Percentiles rank a stretch among this genome's conserved stretches.
phyloP scores from a whole-genome alignment of 1,284 basidiomycete species.

The Ceratobasidium sp. region DNA sequence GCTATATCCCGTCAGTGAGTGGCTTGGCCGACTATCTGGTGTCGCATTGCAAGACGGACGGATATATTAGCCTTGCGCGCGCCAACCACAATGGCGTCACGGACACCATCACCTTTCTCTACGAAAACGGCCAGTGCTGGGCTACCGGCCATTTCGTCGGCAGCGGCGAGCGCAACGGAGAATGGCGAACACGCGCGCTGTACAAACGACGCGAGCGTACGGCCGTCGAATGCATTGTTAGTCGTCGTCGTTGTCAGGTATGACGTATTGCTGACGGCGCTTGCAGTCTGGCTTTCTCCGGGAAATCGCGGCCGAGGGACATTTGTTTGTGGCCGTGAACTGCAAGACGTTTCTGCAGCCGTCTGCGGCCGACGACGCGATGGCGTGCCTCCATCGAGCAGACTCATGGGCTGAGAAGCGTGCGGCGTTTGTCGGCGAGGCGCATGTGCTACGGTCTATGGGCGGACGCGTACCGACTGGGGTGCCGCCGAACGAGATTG shows the following conservation, averaged over 20 bases:
- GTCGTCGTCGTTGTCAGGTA: neutral
- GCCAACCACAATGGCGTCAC: neutral
- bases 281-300: slow-evolving; percentile 10
- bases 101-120: slow-evolving; percentile 28
- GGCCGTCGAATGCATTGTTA: slow-evolving; percentile 23
- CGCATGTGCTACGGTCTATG: slow-evolving; percentile 27
- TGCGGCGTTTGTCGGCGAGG: slow-evolving; percentile 34
- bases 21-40: slow-evolving; percentile 24
- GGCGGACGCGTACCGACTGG: slow-evolving; percentile 18
- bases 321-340: slow-evolving; percentile 26
- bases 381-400: slow-evolving; percentile 14
- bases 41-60: slow-evolving; percentile 21
- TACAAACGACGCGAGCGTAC: slow-evolving; percentile 28
- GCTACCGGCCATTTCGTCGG: slow-evolving; percentile 31
- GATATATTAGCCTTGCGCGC: slow-evolving; percentile 26
- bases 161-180: neutral
- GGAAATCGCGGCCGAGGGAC: slow-evolving; percentile 26
- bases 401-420: slow-evolving; percentile 16
- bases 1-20: slow-evolving; percentile 9
- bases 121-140: slow-evolving; percentile 27
- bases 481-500: slow-evolving; percentile 2
- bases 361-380: neutral
- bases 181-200: slow-evolving; percentile 15
- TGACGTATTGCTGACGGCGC: neutral
- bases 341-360: slow-evolving; percentile 24